Evolutionary conservation across 108 stramenopile species (phyloP).

Genomic region (Cyclotella cryptica): DNA sequence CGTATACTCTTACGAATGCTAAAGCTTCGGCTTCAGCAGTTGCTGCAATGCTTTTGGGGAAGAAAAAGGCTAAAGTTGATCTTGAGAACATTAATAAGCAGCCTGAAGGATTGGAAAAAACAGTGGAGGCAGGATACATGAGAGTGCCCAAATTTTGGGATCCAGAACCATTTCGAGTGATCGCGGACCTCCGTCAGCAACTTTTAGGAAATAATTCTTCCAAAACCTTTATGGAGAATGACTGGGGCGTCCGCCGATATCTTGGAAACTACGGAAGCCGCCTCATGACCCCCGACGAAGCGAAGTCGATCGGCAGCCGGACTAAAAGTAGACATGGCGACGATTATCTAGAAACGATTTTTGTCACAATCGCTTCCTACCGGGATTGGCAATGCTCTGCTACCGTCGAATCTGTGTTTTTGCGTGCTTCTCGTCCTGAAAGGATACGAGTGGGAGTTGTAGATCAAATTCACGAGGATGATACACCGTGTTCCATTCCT

Average conservation of each 20-base stretch:
- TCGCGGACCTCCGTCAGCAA: conserved; percentile 31
- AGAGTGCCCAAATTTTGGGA: conserved; percentile 60
- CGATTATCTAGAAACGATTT: conserved; percentile 67
- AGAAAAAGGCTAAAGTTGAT: conserved; percentile 10
- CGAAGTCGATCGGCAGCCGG: conserved; percentile 65
- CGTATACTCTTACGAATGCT: not conserved
- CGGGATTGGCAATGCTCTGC: conserved; percentile 82
- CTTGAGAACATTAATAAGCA: not conserved
- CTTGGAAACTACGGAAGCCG: conserved; percentile 75
- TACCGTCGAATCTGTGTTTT: conserved; percentile 79
- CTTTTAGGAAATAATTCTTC: no score
- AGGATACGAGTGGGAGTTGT: conserved; percentile 80
- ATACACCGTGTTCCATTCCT: conserved; percentile 53
- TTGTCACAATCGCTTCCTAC: conserved; percentile 77
- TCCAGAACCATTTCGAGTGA: conserved; percentile 35
- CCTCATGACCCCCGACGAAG: conserved; percentile 74
- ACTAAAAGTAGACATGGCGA: not conserved
- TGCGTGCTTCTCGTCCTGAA: conserved; percentile 78
- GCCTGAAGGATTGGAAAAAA: not conserved
- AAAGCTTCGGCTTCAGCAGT: conserved; percentile 13
- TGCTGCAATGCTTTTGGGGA: conserved; percentile 16
- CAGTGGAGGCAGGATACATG: conserved; percentile 34
- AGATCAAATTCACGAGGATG: conserved; percentile 66
- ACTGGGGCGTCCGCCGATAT: conserved; percentile 65
- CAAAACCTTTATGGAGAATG: no score